Conservation (phyloP, 805 yeast genomes). For the Teunomyces funiuensis region DNA sequence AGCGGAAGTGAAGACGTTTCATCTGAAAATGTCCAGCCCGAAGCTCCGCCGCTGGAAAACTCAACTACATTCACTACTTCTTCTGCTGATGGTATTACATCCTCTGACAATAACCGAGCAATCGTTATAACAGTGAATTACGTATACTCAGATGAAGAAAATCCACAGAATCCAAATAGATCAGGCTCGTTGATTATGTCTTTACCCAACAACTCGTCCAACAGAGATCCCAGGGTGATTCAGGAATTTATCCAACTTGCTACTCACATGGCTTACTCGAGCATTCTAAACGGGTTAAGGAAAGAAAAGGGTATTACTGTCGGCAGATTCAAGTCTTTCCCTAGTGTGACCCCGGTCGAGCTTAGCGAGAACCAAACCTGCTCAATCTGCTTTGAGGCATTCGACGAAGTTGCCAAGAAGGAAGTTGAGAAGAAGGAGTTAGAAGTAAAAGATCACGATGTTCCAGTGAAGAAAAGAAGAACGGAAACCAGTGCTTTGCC, state of each 20-base stretch:
- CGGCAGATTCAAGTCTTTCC: constrained; percentile 50
- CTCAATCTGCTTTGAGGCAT: constrained; percentile 49
- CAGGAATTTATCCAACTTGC: constrained; percentile 65
- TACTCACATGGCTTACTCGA: constrained; percentile 66
- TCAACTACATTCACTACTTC: not conserved
- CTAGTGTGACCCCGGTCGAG: constrained; percentile 30
- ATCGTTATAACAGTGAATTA: constrained; percentile 45
- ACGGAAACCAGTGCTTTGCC: not conserved
- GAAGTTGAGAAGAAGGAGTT: not conserved
- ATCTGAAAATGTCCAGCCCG: constrained; percentile 4
- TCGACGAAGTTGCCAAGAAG: constrained; percentile 3
- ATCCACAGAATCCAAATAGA: constrained; percentile 39
- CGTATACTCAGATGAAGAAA: constrained; percentile 40
- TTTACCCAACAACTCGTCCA: constrained; percentile 63
- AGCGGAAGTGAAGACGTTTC: not conserved
- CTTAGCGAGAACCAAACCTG: constrained; percentile 42
- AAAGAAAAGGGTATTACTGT: constrained; percentile 53
- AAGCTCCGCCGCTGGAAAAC: not conserved
- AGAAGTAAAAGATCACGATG: constrained; percentile 6
- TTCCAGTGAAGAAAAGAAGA: constrained; percentile 5
- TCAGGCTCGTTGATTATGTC: constrained; percentile 62
- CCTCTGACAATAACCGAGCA: constrained; percentile 25
- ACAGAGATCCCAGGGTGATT: constrained; percentile 58
- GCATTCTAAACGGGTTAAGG: constrained; percentile 52
- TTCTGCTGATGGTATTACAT: constrained; percentile 5